Percentiles rank a stretch among this genome's conserved stretches.
Conservation (phyloP, 495 filamentous ascomycete species). For the Lasiosphaeria miniovina region DNA sequence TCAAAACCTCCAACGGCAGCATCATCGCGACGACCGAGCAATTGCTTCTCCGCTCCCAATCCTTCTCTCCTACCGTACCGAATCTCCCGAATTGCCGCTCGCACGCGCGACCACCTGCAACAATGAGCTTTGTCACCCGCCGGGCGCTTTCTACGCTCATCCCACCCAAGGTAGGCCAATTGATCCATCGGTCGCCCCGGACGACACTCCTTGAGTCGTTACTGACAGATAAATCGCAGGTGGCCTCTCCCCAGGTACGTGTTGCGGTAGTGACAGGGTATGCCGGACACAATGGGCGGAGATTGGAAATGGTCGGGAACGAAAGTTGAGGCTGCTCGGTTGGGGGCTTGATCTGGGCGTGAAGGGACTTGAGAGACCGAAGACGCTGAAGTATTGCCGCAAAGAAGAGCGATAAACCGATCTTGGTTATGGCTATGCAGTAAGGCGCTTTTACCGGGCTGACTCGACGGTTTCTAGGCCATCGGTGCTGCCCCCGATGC, state of each 20-base stretch:
- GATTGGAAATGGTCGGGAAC: background rate
- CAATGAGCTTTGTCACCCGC: constrained; percentile 87
- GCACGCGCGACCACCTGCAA: constrained; percentile 41
- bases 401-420: too few species aligned
- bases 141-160: constrained; percentile 96
- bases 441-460: constrained; percentile 22
- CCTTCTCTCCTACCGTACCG: constrained; percentile 22
- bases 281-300: background rate
- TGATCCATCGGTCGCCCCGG: background rate
- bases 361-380: too few species aligned
- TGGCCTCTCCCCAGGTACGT: constrained; percentile 86
- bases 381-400: too few species aligned
- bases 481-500: constrained; percentile 93
- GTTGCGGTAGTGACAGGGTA: constrained; percentile 5
- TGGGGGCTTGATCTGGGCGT: too few species aligned
- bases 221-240: constrained; percentile 28
- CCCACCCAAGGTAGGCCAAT: constrained; percentile 80
- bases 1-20: constrained; percentile 16
- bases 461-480: constrained; percentile 53
- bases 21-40: constrained; percentile 15
- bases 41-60: constrained; percentile 17
- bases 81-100: constrained; percentile 19
- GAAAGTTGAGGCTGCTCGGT: too few species aligned
- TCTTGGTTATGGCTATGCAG: too few species aligned
- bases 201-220: constrained; percentile 4